phyloP scores from a whole-genome alignment of 1,139 yeast species.

The Starmera stellimalicola region DNA sequence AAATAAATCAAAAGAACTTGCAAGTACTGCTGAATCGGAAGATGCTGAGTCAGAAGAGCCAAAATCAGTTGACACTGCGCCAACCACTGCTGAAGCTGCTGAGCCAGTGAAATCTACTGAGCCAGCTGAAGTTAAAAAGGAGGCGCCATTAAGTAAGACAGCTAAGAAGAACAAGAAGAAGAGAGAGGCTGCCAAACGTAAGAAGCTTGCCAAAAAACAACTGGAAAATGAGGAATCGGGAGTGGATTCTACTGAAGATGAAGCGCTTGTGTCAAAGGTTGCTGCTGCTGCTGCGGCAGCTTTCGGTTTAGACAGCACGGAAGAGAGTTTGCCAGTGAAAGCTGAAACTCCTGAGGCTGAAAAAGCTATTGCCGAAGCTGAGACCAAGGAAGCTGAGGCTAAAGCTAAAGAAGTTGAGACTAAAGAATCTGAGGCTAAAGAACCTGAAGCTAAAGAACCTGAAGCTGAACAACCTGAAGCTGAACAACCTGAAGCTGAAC shows the following conservation, averaged over 20 bases:
- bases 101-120: slow-evolving; percentile 15
- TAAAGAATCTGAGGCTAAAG: neutral
- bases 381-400: neutral
- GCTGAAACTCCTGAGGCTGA: neutral
- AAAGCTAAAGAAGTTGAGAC: neutral
- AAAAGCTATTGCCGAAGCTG: neutral
- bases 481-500: neutral
- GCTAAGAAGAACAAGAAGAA: slow-evolving; percentile 1
- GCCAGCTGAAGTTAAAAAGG: slow-evolving; percentile 10
- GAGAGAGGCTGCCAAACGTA: slow-evolving; percentile 1
- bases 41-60: too few relatives aligned
- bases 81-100: slow-evolving; percentile 9
- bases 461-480: neutral
- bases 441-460: neutral
- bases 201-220: neutral
- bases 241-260: neutral
- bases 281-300: slow-evolving; percentile 7
- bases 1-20: neutral
- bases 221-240: neutral
- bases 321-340: slow-evolving; percentile 4
- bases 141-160: slow-evolving; percentile 9
- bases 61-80: slow-evolving; percentile 16
- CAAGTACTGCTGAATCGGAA: neutral
- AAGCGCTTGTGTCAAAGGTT: neutral
- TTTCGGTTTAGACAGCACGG: slow-evolving; percentile 1